Percentiles rank a stretch among this genome's conserved stretches.
These are phyloP conservation scores for Spironucleus salmonicida DNA, from an alignment of 208 protist genomes.

Conservation along the genomic window DNA sequence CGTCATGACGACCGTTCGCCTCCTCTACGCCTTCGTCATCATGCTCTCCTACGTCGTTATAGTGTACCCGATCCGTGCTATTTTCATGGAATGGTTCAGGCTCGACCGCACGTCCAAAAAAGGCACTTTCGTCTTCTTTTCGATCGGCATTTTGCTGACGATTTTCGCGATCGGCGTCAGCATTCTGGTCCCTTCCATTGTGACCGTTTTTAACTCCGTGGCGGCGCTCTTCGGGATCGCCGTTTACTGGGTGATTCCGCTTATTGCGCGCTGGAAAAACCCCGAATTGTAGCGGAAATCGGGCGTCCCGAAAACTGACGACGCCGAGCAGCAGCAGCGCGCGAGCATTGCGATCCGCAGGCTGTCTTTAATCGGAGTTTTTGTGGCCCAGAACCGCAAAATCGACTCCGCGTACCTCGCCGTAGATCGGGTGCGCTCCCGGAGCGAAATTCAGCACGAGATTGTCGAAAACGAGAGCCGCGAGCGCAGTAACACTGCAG, in stretches of 20 bases:
- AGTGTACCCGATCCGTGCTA: neutral
- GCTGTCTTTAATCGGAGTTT: no score
- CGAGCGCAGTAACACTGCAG: no score
- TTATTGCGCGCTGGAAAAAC: neutral
- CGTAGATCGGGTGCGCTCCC: no score
- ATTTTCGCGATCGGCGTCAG: neutral
- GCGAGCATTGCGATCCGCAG: no score
- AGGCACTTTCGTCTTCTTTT: neutral
- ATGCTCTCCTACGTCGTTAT: neutral
- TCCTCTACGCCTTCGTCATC: constrained; percentile 12
- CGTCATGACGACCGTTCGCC: neutral
- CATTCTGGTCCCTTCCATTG: neutral
- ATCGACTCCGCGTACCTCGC: no score
- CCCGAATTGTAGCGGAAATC: no score
- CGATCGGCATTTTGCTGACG: neutral
- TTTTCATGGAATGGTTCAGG: neutral
- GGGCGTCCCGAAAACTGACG: no score
- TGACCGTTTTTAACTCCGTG: constrained; percentile 3
- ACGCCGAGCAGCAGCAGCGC: no score
- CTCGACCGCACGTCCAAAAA: neutral
- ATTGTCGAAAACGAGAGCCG: no score
- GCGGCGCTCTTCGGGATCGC: constrained; percentile 4
- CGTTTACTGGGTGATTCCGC: neutral
- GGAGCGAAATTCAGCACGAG: no score
- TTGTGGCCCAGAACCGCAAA: no score